Conservation (phyloP, 768 basidiomycete genomes). For the Lentinula guzmanii region DNA sequence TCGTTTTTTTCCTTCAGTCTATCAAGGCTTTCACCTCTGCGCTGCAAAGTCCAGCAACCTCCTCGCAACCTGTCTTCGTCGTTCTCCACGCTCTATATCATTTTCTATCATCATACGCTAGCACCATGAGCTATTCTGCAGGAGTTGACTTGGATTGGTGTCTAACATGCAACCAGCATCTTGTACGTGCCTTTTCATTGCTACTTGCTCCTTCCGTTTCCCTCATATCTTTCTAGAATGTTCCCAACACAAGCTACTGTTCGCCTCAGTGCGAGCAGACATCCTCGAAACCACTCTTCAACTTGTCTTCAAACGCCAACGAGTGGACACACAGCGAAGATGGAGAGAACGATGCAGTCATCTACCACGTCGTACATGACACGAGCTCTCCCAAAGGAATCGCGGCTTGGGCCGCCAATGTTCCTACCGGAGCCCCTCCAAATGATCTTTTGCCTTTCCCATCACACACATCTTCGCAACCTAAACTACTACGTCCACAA, state of each 20-base stretch:
- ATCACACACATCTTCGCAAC: background rate
- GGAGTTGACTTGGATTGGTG: conserved; percentile 1
- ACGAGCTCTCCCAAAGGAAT: background rate
- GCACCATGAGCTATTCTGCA: conserved; percentile 1
- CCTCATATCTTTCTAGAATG: background rate
- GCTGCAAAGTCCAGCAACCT: background rate
- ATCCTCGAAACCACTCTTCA: background rate
- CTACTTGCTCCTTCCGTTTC: background rate
- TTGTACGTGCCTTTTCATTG: background rate
- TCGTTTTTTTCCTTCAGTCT: background rate
- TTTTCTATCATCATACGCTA: background rate
- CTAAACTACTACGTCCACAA: background rate
- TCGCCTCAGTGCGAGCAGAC: background rate
- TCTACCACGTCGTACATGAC: background rate
- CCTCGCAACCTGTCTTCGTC: background rate
- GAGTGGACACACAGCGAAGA: background rate
- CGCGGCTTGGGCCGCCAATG: background rate
- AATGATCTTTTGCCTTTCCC: background rate
- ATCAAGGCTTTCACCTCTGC: background rate
- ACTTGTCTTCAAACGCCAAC: background rate
- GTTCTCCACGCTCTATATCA: background rate
- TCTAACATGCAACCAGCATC: background rate
- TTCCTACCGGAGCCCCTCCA: background rate
- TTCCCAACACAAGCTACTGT: background rate
- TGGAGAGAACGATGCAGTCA: background rate